These are phyloP conservation scores for Heimioporus sp. DNA, from an alignment of 768 basidiomycete genomes.

Conservation along the genomic window DNA sequence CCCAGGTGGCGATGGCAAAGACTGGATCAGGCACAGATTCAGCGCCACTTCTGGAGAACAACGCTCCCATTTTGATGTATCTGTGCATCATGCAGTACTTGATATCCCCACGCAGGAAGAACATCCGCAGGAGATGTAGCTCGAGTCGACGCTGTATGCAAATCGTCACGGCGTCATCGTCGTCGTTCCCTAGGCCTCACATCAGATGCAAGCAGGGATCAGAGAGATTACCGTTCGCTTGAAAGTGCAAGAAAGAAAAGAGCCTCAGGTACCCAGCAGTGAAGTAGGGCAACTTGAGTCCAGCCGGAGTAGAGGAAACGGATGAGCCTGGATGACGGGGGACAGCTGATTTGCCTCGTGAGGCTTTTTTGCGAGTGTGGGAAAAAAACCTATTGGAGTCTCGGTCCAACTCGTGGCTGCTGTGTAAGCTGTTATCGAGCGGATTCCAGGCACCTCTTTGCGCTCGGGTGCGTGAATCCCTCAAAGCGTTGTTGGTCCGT, in stretches of 20 bases:
- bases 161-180: not conserved
- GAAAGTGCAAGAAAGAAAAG: not conserved
- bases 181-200: too few relatives aligned
- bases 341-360: not conserved
- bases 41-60: slow-evolving; percentile 13
- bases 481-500: too few relatives aligned
- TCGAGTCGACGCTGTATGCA: not conserved
- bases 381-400: not conserved
- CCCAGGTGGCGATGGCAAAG: not conserved
- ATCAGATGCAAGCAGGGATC: too few relatives aligned
- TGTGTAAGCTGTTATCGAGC: too few relatives aligned
- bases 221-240: too few relatives aligned
- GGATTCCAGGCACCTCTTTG: too few relatives aligned
- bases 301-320: not conserved
- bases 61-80: slow-evolving; percentile 13
- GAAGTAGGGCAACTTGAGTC: too few relatives aligned
- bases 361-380: slow-evolving; percentile 1
- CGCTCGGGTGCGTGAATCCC: too few relatives aligned
- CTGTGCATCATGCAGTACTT: not conserved
- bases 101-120: not conserved
- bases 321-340: not conserved
- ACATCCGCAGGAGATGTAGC: not conserved
- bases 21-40: not conserved
- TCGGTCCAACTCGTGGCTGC: too few relatives aligned
- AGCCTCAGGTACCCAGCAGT: too few relatives aligned